A percentile compares a stretch with the other conserved stretches of the same genome.
Conservation (phyloP, 1,139 yeast genomes). For the Magnusiomyces paraingens region DNA sequence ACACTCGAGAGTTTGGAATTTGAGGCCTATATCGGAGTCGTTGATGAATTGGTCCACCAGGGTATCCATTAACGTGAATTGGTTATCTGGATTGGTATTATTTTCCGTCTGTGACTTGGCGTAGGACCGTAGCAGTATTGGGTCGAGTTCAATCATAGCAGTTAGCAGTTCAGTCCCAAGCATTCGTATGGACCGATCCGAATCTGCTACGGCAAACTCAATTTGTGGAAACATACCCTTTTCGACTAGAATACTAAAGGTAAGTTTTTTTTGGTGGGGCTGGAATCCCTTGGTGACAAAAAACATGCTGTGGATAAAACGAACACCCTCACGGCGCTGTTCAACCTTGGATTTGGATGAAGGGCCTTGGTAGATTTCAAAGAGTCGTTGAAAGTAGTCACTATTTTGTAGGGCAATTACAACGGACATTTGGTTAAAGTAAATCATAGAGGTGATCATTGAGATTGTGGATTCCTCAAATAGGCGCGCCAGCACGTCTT, state of each 20-base stretch:
- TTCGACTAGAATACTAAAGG: conserved; percentile 58
- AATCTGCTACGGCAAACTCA: conserved; percentile 60
- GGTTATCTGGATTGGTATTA: neutral
- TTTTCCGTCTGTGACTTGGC: conserved; percentile 9
- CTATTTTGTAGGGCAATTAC: conserved; percentile 57
- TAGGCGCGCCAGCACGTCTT: conserved; percentile 75
- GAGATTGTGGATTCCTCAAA: conserved; percentile 74
- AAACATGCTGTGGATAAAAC: conserved; percentile 74
- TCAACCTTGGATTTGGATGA: conserved; percentile 8
- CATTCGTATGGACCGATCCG: conserved; percentile 46
- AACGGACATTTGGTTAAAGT: conserved; percentile 62
- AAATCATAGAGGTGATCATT: conserved; percentile 58
- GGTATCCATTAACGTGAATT: neutral
- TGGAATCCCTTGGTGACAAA: conserved; percentile 66
- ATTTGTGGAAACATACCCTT: conserved; percentile 68
- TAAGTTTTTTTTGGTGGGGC: conserved; percentile 53
- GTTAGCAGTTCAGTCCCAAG: conserved; percentile 79
- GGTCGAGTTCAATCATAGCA: conserved; percentile 79
- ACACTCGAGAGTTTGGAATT: conserved; percentile 81
- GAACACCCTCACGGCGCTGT: conserved; percentile 57
- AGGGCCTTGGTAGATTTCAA: conserved; percentile 45
- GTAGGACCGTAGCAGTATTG: conserved; percentile 44
- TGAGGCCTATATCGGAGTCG: conserved; percentile 65
- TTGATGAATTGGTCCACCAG: conserved; percentile 55
- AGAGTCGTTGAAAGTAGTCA: conserved; percentile 45